Percentiles rank a stretch among this genome's conserved stretches.
Evolutionary conservation across 108 stramenopile species (phyloP).

Genomic region (Nannochloropsis oceanica): DNA sequence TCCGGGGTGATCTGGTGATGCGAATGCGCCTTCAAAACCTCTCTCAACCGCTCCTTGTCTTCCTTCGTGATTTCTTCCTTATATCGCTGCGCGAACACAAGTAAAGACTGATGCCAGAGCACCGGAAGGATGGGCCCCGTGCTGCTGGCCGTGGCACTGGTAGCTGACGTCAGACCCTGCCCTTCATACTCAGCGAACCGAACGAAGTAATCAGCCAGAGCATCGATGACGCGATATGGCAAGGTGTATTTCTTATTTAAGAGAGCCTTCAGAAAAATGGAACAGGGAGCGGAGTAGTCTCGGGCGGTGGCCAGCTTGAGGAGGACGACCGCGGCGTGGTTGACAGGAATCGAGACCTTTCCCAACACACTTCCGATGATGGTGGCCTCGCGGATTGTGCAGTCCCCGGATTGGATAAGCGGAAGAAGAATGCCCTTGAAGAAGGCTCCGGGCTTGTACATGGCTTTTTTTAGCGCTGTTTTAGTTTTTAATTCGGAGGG

Average conservation of each 20-base stretch:
- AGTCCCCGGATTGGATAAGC: conserved; percentile 61
- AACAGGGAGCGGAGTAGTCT: conserved; percentile 1
- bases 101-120: conserved; percentile 90
- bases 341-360: conserved; percentile 79
- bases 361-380: conserved; percentile 82
- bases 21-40: conserved; percentile 67
- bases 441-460: conserved; percentile 97
- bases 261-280: conserved; percentile 72
- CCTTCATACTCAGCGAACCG: conserved; percentile 44
- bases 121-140: conserved; percentile 49
- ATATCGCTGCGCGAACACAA: conserved; percentile 86
- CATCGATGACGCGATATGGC: conserved; percentile 74
- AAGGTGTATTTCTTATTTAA: conserved; percentile 95
- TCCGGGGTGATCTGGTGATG: conserved; percentile 91
- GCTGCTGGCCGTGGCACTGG: neutral
- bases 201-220: conserved; percentile 67
- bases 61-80: conserved; percentile 64
- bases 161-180: neutral
- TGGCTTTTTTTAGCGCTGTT: conserved; percentile 60
- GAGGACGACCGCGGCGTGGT: conserved; percentile 91
- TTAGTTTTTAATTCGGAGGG: too few relatives aligned
- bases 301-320: conserved; percentile 66
- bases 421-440: conserved; percentile 97
- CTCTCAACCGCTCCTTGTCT: conserved; percentile 52
- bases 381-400: conserved; percentile 87